Evolutionary conservation across 2,329 filamentous ascomycete genomes (phyloP).

Genomic region (Chlorencoelia australis): DNA sequence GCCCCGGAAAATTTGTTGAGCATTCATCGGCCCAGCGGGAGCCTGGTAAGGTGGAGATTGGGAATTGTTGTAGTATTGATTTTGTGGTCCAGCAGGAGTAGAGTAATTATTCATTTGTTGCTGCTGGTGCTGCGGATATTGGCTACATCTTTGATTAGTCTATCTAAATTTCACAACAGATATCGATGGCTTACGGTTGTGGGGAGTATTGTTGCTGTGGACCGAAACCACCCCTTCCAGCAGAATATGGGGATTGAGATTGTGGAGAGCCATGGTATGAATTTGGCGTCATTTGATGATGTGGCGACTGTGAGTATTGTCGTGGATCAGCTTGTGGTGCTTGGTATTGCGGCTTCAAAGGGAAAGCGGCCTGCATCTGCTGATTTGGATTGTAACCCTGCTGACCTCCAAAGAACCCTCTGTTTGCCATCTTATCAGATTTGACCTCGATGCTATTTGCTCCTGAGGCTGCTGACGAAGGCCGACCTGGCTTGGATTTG

Average conservation of each 20-base stretch:
- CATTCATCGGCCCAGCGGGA: constrained; percentile 43
- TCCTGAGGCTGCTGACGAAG: constrained; percentile 24
- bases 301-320: constrained; percentile 48
- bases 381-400: constrained; percentile 29
- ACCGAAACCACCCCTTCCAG: constrained; percentile 42
- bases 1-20: constrained; percentile 31
- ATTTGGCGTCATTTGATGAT: constrained; percentile 42
- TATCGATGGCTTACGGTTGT: constrained; percentile 35
- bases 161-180: constrained; percentile 7
- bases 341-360: constrained; percentile 29
- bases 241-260: constrained; percentile 48
- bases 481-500: constrained; percentile 21
- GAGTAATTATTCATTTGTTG: constrained; percentile 43
- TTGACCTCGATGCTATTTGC: constrained; percentile 29
- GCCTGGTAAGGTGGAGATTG: constrained; percentile 43
- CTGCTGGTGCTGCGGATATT: constrained; percentile 50
- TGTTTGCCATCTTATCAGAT: constrained; percentile 27
- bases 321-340: constrained; percentile 27
- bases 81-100: constrained; percentile 42
- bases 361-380: constrained; percentile 29
- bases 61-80: constrained; percentile 40
- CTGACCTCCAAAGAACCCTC: constrained; percentile 26
- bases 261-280: constrained; percentile 52
- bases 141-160: constrained; percentile 38
- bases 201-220: constrained; percentile 34